Evolutionary conservation across 2,329 filamentous ascomycete species (phyloP).

Genomic region (Arthrinium phaeospermum): DNA sequence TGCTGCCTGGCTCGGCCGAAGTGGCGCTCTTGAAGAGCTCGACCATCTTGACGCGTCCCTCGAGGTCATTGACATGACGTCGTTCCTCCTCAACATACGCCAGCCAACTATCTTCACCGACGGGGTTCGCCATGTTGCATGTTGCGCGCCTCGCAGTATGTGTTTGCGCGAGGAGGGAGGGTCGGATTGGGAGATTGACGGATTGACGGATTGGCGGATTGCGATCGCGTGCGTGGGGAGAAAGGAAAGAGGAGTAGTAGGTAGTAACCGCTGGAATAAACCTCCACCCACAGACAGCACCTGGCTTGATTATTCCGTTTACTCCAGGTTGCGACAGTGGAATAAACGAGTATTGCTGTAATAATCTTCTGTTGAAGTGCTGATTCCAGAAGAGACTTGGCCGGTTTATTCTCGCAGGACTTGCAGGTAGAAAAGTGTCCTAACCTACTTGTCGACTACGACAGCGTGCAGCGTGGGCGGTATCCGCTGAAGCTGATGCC

Average conservation of each 20-base stretch:
- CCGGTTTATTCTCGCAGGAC: no score
- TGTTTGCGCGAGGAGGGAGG: neutral
- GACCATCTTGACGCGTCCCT: slow-evolving; percentile 71
- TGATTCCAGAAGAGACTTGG: no score
- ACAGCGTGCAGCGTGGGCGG: slow-evolving; percentile 15
- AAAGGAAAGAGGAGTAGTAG: no score
- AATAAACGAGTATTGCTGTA: no score
- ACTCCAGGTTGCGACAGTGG: no score
- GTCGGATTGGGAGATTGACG: neutral
- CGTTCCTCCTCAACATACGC: slow-evolving; percentile 78
- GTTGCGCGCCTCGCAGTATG: neutral
- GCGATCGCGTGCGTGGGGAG: slow-evolving; percentile 7
- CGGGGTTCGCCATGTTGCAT: slow-evolving; percentile 57
- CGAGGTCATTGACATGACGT: slow-evolving; percentile 63
- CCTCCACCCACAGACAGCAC: no score
- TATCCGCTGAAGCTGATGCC: slow-evolving; percentile 15
- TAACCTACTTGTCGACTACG: neutral
- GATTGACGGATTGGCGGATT: neutral
- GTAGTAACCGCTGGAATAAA: no score
- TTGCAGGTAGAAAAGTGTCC: slow-evolving; percentile 7
- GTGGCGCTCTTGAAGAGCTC: slow-evolving; percentile 76
- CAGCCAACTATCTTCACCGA: slow-evolving; percentile 79
- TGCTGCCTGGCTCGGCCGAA: slow-evolving; percentile 73
- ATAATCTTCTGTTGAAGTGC: no score
- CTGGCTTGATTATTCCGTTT: no score